These are phyloP conservation scores for Stevia rebaudiana DNA, from an alignment of 140 eudicot genomes.

Conservation along the genomic window DNA sequence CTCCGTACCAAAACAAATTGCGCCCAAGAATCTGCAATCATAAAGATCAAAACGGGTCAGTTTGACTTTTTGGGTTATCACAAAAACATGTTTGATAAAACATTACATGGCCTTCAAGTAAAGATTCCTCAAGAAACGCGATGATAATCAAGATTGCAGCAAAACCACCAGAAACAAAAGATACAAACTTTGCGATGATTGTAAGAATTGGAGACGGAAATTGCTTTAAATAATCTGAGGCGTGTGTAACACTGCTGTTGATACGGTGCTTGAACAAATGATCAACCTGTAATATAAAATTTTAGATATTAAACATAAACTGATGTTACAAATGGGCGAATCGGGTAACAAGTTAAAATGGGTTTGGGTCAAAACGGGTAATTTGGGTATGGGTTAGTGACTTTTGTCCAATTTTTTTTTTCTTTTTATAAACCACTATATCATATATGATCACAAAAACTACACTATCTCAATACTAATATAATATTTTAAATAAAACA, in stretches of 20 bases:
- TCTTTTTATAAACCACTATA: neutral
- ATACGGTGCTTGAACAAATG: conserved; percentile 88
- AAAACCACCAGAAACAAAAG: conserved; percentile 92
- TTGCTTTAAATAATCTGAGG: conserved; percentile 79
- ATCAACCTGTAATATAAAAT: conserved; percentile 52
- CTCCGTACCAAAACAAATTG: conserved; percentile 92
- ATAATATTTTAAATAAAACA: neutral
- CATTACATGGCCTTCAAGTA: conserved; percentile 98
- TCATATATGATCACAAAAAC: neutral
- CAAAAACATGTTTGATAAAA: neutral
- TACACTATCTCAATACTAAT: neutral
- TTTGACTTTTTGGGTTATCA: neutral
- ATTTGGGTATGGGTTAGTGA: neutral
- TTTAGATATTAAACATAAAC: neutral
- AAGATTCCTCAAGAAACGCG: conserved; percentile 86
- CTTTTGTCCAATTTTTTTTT: neutral
- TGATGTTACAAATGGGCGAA: neutral
- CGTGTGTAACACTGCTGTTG: conserved; percentile 67
- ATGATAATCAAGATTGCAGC: conserved; percentile 87
- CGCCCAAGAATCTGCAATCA: conserved; percentile 77
- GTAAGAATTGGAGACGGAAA: conserved; percentile 74
- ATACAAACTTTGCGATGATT: conserved; percentile 73
- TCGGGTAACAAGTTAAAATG: neutral
- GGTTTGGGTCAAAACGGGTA: neutral
- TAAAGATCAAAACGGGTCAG: neutral